Base-by-base conservation (phyloP, 441 rosid species). In the Arabidopsis lyrata region DNA sequence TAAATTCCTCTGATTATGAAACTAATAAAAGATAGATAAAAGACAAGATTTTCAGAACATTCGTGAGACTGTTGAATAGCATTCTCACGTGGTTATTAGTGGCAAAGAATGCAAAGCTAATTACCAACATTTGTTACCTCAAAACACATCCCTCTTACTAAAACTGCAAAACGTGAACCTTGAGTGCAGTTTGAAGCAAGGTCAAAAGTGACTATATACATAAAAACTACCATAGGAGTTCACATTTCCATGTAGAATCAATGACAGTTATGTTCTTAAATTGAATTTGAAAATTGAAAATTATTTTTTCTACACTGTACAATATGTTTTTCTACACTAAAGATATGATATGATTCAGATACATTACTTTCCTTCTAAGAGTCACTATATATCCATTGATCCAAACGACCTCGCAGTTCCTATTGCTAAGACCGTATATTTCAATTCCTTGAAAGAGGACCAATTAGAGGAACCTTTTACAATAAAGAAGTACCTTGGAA, bases 401-500 rank as follows among this genome's bases (percentile, higher is more conserved):
- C 41, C 8, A 14, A 41, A 62, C 24, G 1, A 63, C 16, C 15
- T 3, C 3, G 3, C 35, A 63, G 39, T 44, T 62, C 29, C 27
- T 27, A 44, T 62, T 62, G 6, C 39, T 8, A 62, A 16, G 11
- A 15, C 4, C 20, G 22, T 13, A 35, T 5, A 18, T 50, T 36
- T 36, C 36, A 52, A 13, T 50, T 39, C 34, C 14, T 53, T 42
- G 32, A 20, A 68, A 52, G 53, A 38, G 22, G 34, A 60, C 18
- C 6, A 64, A 63, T 6, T 44, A 20, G 8, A 36, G 35, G 11
- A 53, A 54, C 39, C 15, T 24, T 32, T 2, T 12, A n/a, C 44
- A 38, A 55, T 15, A 36, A 47, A 34, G 56, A 36, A 29, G 56
- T 82, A 93, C 98, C 97, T 89, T 88, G 41, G 84, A 76, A 76